Conservation (phyloP, 1,284 basidiomycete genomes). For the Heimioporus retisporus region DNA sequence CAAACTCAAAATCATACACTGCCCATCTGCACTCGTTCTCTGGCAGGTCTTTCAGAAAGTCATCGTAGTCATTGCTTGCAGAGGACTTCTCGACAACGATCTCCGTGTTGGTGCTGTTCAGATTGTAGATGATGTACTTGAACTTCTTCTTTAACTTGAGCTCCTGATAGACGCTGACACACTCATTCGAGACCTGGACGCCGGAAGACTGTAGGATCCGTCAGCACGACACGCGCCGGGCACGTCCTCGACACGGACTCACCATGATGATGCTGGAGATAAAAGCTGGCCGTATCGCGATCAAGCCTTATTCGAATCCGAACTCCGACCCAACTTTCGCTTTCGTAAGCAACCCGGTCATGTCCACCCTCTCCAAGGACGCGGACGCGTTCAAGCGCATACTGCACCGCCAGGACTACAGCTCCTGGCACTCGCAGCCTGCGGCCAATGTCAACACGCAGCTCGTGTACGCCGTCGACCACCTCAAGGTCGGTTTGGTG, state of each 20-base stretch:
- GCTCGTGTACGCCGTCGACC: constrained; percentile 85
- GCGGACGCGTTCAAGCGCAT: constrained; percentile 73
- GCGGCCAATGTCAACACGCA: constrained; percentile 89
- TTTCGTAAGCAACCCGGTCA: constrained; percentile 45
- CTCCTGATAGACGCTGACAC: constrained; percentile 73
- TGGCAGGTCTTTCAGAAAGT: constrained; percentile 84
- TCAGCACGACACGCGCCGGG: neutral
- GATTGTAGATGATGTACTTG: constrained; percentile 91
- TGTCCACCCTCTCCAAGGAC: constrained; percentile 75
- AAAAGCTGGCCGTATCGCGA: constrained; percentile 32
- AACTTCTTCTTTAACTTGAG: constrained; percentile 88
- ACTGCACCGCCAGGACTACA: constrained; percentile 70
- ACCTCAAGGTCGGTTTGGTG: constrained; percentile 69
- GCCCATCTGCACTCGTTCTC: constrained; percentile 88
- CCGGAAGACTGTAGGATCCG: constrained; percentile 79
- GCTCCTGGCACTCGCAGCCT: constrained; percentile 88
- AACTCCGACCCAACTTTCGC: constrained; percentile 37
- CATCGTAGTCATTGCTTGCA: constrained; percentile 68
- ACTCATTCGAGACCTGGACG: constrained; percentile 69
- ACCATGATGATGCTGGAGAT: constrained; percentile 36
- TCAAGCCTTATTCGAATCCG: constrained; percentile 26
- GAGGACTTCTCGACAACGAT: constrained; percentile 81
- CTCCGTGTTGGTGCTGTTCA: constrained; percentile 76
- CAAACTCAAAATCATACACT: constrained; percentile 93
- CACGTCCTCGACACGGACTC: constrained; percentile 14